Percentiles rank a stretch among this genome's conserved stretches.
phyloP scores from a whole-genome alignment of 2,329 filamentous ascomycete species.

The Claviceps lovelessii region DNA sequence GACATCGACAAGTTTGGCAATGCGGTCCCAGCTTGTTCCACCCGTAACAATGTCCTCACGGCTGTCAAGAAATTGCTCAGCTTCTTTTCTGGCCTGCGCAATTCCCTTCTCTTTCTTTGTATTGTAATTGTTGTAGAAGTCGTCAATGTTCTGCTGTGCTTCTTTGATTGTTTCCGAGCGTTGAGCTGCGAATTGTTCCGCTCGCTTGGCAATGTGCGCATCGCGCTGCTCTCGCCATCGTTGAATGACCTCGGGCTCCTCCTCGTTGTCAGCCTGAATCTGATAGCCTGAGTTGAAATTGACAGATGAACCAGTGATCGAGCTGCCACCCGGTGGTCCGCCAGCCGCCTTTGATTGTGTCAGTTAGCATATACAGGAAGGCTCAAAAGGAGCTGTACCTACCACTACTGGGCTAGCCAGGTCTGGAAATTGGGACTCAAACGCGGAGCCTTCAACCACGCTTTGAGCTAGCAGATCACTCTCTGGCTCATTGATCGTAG shows the following conservation, averaged over 20 bases:
- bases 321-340: constrained; percentile 14
- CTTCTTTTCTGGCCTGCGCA: constrained; percentile 75
- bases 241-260: constrained; percentile 77
- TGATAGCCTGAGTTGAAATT: constrained; percentile 48
- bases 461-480: constrained; percentile 62
- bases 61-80: constrained; percentile 77
- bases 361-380: not conserved
- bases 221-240: constrained; percentile 89
- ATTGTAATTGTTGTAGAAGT: constrained; percentile 99
- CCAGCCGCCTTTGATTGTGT: constrained; percentile 15
- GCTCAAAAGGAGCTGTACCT: constrained; percentile 7
- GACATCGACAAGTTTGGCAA: constrained; percentile 92
- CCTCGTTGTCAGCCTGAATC: constrained; percentile 49
- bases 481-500: constrained; percentile 46
- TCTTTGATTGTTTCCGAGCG: constrained; percentile 77
- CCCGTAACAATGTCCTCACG: constrained; percentile 88
- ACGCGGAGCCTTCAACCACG: constrained; percentile 38
- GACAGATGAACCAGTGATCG: constrained; percentile 59
- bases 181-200: constrained; percentile 67
- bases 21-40: constrained; percentile 96
- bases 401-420: constrained; percentile 34
- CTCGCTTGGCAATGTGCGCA: constrained; percentile 66
- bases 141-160: constrained; percentile 87
- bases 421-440: constrained; percentile 84
- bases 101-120: constrained; percentile 92